phyloP scores from a whole-genome alignment of 768 basidiomycete genomes.

The Chalciporus piperatus region DNA sequence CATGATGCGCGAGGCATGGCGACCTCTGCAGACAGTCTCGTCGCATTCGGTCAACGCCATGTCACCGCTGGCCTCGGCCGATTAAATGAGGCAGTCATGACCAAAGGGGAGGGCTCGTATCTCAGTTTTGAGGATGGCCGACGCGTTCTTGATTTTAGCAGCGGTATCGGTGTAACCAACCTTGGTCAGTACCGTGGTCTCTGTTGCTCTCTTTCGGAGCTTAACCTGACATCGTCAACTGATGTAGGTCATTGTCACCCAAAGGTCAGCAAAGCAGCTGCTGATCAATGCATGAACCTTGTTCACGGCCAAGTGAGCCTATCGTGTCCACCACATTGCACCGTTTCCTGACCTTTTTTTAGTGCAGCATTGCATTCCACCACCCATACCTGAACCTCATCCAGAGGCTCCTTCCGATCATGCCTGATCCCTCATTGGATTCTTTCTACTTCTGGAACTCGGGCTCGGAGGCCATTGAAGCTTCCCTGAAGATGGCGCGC shows the following conservation, averaged over 20 bases:
- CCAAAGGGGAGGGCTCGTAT: constrained; percentile 70
- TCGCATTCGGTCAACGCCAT: constrained; percentile 41
- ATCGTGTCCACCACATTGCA: not conserved
- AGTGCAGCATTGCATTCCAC: constrained; percentile 90
- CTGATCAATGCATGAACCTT: constrained; percentile 79
- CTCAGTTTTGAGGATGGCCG: constrained; percentile 71
- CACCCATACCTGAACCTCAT: constrained; percentile 86
- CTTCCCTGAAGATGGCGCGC: constrained; percentile 84
- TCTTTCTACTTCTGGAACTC: constrained; percentile 99
- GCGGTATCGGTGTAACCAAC: constrained; percentile 85
- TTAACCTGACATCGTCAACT: not conserved
- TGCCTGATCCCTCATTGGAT: constrained; percentile 89
- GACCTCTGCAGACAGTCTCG: constrained; percentile 23
- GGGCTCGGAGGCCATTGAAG: constrained; percentile 91
- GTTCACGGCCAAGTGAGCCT: constrained; percentile 70
- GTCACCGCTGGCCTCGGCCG: constrained; percentile 45
- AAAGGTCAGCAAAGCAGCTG: constrained; percentile 80
- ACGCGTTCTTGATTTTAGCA: constrained; percentile 79
- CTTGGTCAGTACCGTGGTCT: constrained; percentile 49
- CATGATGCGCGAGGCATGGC: constrained; percentile 16
- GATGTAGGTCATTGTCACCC: constrained; percentile 81
- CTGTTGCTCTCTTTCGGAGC: not conserved
- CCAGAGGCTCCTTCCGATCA: constrained; percentile 77
- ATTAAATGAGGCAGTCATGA: constrained; percentile 53
- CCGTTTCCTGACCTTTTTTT: constrained; percentile 2